Evolutionary conservation across 257 asterid species (phyloP).

Genomic region (Lycium ferocissimum): DNA sequence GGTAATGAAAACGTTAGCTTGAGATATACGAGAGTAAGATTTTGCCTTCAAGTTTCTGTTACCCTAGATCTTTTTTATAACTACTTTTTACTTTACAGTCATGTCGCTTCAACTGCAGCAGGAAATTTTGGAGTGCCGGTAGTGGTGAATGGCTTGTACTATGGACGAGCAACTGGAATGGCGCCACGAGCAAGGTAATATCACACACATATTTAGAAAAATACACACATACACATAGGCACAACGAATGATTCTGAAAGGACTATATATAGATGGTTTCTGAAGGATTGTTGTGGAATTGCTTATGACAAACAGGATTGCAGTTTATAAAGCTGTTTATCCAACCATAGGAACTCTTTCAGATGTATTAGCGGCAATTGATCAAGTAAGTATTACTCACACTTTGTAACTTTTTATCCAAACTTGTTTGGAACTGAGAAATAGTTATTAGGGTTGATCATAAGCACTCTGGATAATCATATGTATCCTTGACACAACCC

Average conservation of each 20-base stretch:
- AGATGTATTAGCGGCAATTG: conserved; percentile 93
- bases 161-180: conserved; percentile 93
- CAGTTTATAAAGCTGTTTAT: conserved; percentile 88
- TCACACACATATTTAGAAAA: not conserved
- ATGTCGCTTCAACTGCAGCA: conserved; percentile 94
- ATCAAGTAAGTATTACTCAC: conserved; percentile 60
- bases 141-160: conserved; percentile 79
- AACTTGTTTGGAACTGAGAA: too few species aligned
- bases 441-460: too few species aligned
- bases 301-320: conserved; percentile 58
- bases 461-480: too few species aligned
- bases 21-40: not conserved
- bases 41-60: not conserved
- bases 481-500: too few species aligned
- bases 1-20: not conserved
- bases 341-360: conserved; percentile 80
- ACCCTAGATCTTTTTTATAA: too few species aligned
- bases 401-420: not conserved
- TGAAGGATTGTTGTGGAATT: not conserved
- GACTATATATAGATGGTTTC: not conserved
- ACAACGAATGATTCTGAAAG: not conserved
- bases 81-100: conserved; percentile 47
- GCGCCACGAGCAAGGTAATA: conserved; percentile 93
- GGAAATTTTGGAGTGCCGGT: conserved; percentile 91
- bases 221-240: not conserved